phyloP scores from a whole-genome alignment of 164 flowering plant genomes.

The Platanus orientalis region DNA sequence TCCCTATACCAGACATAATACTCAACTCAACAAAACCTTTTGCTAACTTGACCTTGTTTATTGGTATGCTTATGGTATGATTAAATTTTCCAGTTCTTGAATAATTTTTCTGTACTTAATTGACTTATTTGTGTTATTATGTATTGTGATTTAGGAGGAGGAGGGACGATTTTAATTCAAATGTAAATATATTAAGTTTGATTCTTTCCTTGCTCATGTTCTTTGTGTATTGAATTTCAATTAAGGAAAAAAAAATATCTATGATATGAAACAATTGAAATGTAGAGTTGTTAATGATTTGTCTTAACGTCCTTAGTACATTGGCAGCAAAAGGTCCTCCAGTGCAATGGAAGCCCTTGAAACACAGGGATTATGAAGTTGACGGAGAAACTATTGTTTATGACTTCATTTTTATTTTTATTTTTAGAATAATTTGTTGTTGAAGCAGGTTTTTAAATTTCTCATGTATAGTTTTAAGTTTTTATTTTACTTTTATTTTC shows the following conservation, averaged over 20 bases:
- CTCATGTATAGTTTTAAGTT: neutral
- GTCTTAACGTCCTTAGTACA: neutral
- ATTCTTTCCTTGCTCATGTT: neutral
- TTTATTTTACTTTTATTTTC: neutral
- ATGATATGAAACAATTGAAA: neutral
- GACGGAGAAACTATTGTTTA: constrained; percentile 96
- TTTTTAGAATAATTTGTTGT: neutral
- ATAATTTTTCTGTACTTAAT: neutral
- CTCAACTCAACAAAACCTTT: no score
- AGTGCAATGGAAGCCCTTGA: constrained; percentile 92
- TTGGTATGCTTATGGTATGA: constrained; percentile 27
- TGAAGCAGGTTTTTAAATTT: neutral
- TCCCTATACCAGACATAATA: no score
- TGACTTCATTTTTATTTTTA: neutral
- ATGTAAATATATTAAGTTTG: constrained; percentile 30
- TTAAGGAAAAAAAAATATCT: neutral
- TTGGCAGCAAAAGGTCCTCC: constrained; percentile 80
- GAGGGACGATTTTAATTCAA: constrained; percentile 45
- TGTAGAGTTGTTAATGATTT: neutral
- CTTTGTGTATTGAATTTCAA: neutral
- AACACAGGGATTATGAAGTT: constrained; percentile 95
- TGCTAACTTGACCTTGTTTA: no score
- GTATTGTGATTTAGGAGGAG: constrained; percentile 28
- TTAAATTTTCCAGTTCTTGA: neutral
- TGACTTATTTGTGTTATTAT: constrained; percentile 4